phyloP scores from a whole-genome alignment of 306 rosid species.

The Ceratonia siliqua region DNA sequence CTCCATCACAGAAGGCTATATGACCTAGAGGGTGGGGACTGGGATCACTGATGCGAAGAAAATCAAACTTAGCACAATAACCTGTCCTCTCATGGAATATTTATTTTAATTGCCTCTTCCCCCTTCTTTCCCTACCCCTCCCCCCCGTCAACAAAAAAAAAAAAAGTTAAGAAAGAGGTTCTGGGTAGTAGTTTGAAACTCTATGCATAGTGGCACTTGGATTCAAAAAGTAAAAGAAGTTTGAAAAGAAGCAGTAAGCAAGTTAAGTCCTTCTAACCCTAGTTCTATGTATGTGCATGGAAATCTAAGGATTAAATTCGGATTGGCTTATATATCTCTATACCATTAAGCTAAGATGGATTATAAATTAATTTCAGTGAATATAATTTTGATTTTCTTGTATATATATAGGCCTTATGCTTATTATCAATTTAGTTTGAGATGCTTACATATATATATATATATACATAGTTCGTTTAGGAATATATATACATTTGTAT shows the following conservation, averaged over 20 bases:
- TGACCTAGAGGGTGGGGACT: slow-evolving; percentile 18
- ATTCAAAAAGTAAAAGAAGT: slow-evolving; percentile 39
- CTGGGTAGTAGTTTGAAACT: slow-evolving; percentile 27
- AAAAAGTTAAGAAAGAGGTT: slow-evolving; percentile 23
- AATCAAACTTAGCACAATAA: slow-evolving; percentile 21
- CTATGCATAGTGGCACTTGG: slow-evolving; percentile 5
- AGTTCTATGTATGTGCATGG: slow-evolving; percentile 25
- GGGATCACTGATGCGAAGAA: not conserved
- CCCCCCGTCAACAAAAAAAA: not conserved
- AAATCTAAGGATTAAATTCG: not conserved
- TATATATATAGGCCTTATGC: not conserved
- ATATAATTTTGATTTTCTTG: not conserved
- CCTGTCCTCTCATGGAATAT: not conserved
- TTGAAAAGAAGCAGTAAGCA: slow-evolving; percentile 29
- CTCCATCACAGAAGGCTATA: slow-evolving; percentile 11
- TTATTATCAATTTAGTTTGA: not conserved
- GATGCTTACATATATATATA: not conserved
- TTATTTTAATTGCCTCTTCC: not conserved
- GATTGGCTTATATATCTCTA: not conserved
- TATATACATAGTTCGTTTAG: not conserved
- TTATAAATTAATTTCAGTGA: not conserved
- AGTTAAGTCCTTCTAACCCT: slow-evolving; percentile 41
- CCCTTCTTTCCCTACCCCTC: not conserved
- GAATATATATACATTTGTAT: not conserved
- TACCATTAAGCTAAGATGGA: not conserved